phyloP scores from a whole-genome alignment of 208 protist genomes.

The Leishmania tropica region DNA sequence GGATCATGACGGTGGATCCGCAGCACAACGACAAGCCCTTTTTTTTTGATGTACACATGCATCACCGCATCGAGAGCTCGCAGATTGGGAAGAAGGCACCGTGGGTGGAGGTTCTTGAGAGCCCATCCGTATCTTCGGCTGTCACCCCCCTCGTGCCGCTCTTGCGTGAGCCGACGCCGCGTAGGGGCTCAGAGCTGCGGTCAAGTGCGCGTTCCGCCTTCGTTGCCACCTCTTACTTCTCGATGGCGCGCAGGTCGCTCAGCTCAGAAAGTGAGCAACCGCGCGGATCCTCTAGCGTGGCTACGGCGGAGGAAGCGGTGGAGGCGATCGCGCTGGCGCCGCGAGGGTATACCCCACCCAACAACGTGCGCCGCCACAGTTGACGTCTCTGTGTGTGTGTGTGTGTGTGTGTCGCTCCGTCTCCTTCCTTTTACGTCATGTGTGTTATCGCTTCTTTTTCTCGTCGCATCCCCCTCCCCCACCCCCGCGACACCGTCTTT shows the following conservation, averaged over 20 bases:
- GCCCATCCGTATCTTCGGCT: neutral
- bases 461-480: no score
- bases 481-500: no score
- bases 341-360: neutral
- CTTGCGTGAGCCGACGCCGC: neutral
- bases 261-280: neutral
- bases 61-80: constrained; percentile 37
- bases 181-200: neutral
- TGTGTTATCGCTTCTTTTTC: no score
- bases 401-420: neutral
- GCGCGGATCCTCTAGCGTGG: neutral
- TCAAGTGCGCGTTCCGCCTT: constrained; percentile 17
- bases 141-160: neutral
- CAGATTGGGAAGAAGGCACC: constrained; percentile 21
- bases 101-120: constrained; percentile 8
- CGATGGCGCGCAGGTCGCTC: neutral
- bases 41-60: constrained; percentile 47
- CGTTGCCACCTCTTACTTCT: constrained; percentile 10
- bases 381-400: neutral
- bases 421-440: no score
- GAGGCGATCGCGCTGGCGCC: neutral
- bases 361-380: neutral
- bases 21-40: constrained; percentile 37
- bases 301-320: neutral
- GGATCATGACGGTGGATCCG: constrained; percentile 58